Evolutionary conservation across 2,329 filamentous ascomycete species (phyloP), one percentile per base, ranked within the genome.

Genomic region (Byssochlamys sp.): DNA sequence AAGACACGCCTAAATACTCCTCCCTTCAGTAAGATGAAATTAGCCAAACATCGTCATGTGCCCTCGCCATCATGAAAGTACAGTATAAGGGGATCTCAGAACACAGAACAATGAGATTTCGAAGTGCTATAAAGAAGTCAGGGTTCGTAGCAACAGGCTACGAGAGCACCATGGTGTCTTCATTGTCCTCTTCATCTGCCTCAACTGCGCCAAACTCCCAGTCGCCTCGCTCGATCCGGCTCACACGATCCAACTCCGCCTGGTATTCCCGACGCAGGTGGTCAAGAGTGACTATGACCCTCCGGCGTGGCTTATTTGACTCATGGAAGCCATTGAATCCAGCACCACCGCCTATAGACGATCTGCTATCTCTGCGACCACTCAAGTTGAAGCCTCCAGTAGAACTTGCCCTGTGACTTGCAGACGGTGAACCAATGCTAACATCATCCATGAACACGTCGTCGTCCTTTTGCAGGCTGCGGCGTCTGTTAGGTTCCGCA

Each of bases 181-280:
- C 70, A 63, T 70, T 66, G 70, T 71, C 69, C 45, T 55, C 53
- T 12, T 63, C 62, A 4, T 63, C 62, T 25, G 62, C 62, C 24
- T 61, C 66, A 29, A 72, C 62, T 49, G 72, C 74, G 48, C 75
- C 79, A 69, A 96, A 89, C 14, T 88, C 88, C 78, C 95, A 96
- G 69, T 95, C 85, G 58, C 95, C 91, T 68, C 89, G 89, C 74
- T 94, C 86, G 70, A 96, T 91, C 55, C 89, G 88, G 55, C 88
- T 89, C 64, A 94, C 87, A 61, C 90, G 82, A 74, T 99, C 94
- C 67, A 99, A 77, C 73, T 97, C 91, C 26, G 83, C 84, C 74
- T 95, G 89, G 71, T 96, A 99, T 70, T 92, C 88, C 72, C 87
- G 90, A 67, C 91, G 83, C 55, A 97, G 78, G 70, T 96, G 91